These are phyloP conservation scores for Ogataea nakhonphanomensis DNA, from an alignment of 805 yeast genomes.

Conservation along the genomic window DNA sequence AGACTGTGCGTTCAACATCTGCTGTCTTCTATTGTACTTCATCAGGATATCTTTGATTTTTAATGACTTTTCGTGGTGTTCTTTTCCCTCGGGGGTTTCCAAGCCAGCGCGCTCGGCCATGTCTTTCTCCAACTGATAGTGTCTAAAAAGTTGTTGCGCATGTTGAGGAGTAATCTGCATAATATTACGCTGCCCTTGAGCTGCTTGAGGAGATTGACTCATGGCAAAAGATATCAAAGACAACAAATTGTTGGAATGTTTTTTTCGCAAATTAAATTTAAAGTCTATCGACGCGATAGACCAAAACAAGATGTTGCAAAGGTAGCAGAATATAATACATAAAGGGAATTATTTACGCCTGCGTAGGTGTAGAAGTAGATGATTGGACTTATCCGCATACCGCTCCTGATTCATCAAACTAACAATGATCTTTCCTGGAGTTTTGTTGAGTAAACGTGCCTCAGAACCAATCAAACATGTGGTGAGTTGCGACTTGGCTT, in stretches of 20 bases:
- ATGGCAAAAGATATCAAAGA: slow-evolving; percentile 39
- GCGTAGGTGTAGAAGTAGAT: slow-evolving; percentile 19
- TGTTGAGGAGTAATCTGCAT: slow-evolving; percentile 44
- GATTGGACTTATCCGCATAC: slow-evolving; percentile 12
- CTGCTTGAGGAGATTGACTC: slow-evolving; percentile 26
- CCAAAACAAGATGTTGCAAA: not conserved
- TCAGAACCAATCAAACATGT: slow-evolving; percentile 26
- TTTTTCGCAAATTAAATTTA: slow-evolving; percentile 1
- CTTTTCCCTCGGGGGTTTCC: slow-evolving; percentile 58
- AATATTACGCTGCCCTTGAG: slow-evolving; percentile 19
- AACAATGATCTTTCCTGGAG: slow-evolving; percentile 29
- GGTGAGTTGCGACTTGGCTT: slow-evolving; percentile 21
- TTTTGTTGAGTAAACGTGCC: slow-evolving; percentile 23
- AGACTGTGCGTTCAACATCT: slow-evolving; percentile 29
- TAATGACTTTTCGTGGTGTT: slow-evolving; percentile 60
- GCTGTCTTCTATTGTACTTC: slow-evolving; percentile 34
- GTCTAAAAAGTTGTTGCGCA: slow-evolving; percentile 57
- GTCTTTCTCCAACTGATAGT: slow-evolving; percentile 54
- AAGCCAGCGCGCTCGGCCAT: slow-evolving; percentile 62
- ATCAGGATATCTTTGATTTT: slow-evolving; percentile 58
- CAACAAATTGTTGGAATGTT: slow-evolving; percentile 13
- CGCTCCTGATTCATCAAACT: slow-evolving; percentile 16
- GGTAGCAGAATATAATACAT: not conserved
- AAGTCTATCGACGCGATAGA: not conserved
- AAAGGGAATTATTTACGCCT: slow-evolving; percentile 5